Evolutionary conservation across 1,139 yeast species (phyloP).

Genomic region (Geotrichum carabidarum): DNA sequence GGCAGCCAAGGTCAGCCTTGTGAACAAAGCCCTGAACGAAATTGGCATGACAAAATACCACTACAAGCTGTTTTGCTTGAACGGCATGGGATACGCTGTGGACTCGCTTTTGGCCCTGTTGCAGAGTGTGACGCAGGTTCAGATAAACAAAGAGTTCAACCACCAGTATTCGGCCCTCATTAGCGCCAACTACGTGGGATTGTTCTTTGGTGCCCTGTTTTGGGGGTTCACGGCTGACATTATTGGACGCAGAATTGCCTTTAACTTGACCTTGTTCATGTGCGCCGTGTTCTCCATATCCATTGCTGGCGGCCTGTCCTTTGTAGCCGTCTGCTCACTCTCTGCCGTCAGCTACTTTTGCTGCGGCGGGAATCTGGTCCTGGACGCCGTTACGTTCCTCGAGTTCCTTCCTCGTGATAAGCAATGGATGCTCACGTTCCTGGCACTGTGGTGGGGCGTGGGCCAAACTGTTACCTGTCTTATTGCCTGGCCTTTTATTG

Average conservation of each 20-base stretch:
- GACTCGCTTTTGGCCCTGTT: conserved; percentile 52
- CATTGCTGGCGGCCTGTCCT: conserved; percentile 48
- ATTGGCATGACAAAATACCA: conserved; percentile 32
- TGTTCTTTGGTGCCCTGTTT: conserved; percentile 50
- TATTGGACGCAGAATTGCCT: conserved; percentile 54
- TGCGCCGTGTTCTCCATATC: conserved; percentile 50
- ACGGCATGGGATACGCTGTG: conserved; percentile 59
- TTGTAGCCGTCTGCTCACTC: conserved; percentile 46
- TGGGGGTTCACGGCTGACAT: conserved; percentile 46
- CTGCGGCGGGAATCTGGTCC: conserved; percentile 56
- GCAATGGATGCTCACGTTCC: conserved; percentile 51
- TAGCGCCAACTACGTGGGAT: conserved; percentile 44
- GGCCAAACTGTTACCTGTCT: conserved; percentile 55
- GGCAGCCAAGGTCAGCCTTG: conserved; percentile 25
- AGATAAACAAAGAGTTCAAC: conserved; percentile 27
- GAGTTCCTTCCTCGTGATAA: conserved; percentile 52
- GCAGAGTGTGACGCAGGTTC: conserved; percentile 42
- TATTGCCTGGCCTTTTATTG: conserved; percentile 53
- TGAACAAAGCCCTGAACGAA: conserved; percentile 33
- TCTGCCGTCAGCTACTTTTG: conserved; percentile 37
- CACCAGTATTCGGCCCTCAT: conserved; percentile 37
- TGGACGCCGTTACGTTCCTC: conserved; percentile 56
- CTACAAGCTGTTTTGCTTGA: conserved; percentile 29
- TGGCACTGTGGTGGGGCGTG: conserved; percentile 60
- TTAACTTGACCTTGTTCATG: conserved; percentile 50